Evolutionary conservation across 2,329 filamentous ascomycete species (phyloP).

Genomic region (Monosporascus sp.): DNA sequence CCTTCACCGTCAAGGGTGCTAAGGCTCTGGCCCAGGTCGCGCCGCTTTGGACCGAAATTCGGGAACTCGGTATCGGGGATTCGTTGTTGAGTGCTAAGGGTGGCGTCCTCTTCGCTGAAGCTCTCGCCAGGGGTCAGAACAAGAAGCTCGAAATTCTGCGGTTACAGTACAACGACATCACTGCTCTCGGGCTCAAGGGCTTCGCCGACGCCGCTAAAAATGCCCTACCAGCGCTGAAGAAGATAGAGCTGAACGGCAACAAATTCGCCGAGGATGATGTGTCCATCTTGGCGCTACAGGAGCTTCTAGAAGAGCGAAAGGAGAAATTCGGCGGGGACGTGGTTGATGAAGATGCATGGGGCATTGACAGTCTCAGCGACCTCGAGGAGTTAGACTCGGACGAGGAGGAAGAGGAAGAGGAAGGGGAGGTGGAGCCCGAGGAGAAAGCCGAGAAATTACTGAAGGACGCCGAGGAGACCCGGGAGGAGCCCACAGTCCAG

Average conservation of each 20-base stretch:
- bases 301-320: conserved; percentile 72
- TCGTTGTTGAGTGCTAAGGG: conserved; percentile 79
- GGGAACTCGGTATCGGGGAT: conserved; percentile 85
- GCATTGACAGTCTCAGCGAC: conserved; percentile 80
- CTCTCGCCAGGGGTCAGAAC: conserved; percentile 72
- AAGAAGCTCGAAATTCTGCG: conserved; percentile 73
- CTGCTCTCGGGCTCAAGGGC: conserved; percentile 65
- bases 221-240: conserved; percentile 69
- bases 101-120: conserved; percentile 65
- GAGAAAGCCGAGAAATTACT: conserved; percentile 65
- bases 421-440: conserved; percentile 53
- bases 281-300: conserved; percentile 62
- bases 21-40: conserved; percentile 73
- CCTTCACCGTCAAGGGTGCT: conserved; percentile 79
- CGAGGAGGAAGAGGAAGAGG: conserved; percentile 63
- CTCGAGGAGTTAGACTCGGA: conserved; percentile 72
- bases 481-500: conserved; percentile 68
- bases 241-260: conserved; percentile 94
- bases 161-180: conserved; percentile 94
- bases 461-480: conserved; percentile 66
- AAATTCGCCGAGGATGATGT: conserved; percentile 85
- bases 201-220: conserved; percentile 65
- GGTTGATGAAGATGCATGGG: conserved; percentile 76
- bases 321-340: conserved; percentile 63
- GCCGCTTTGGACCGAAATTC: conserved; percentile 66